Conservation (phyloP, 768 basidiomycete species). For the Omphalotus guepiniiformis region DNA sequence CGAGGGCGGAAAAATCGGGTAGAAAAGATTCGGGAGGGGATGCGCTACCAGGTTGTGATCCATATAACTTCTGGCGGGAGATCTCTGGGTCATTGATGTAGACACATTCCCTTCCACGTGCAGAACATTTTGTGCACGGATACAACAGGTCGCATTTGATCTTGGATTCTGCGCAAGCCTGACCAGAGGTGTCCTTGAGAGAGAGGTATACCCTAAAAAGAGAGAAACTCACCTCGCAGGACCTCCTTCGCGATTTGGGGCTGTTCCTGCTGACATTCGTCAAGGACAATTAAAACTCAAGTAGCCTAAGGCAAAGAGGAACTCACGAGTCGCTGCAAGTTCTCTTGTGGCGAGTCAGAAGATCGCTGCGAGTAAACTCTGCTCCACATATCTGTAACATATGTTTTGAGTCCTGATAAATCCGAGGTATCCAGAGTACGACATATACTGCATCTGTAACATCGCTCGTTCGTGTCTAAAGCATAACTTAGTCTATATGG, state of each 20-base stretch:
- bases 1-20: no score
- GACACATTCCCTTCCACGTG: conserved; percentile 48
- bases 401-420: conserved; percentile 7
- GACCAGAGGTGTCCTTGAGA: no score
- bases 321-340: conserved; percentile 58
- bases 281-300: background rate
- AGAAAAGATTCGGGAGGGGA: no score
- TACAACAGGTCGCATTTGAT: conserved; percentile 57
- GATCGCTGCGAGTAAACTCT: conserved; percentile 62
- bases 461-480: conserved; percentile 49
- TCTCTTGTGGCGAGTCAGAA: conserved; percentile 57
- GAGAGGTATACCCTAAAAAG: conserved; percentile 39
- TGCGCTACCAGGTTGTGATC: no score
- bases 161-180: conserved; percentile 56
- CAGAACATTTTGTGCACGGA: conserved; percentile 54
- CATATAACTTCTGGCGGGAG: conserved; percentile 8
- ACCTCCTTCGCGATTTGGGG: background rate
- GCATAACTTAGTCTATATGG: background rate
- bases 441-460: conserved; percentile 52
- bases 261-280: background rate
- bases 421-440: background rate
- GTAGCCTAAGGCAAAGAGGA: conserved; percentile 9
- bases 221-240: conserved; percentile 21
- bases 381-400: conserved; percentile 47
- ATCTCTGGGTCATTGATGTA: conserved; percentile 30